These are phyloP conservation scores for Rossbeevera mucosa DNA, from an alignment of 768 basidiomycete species.

Conservation along the genomic window DNA sequence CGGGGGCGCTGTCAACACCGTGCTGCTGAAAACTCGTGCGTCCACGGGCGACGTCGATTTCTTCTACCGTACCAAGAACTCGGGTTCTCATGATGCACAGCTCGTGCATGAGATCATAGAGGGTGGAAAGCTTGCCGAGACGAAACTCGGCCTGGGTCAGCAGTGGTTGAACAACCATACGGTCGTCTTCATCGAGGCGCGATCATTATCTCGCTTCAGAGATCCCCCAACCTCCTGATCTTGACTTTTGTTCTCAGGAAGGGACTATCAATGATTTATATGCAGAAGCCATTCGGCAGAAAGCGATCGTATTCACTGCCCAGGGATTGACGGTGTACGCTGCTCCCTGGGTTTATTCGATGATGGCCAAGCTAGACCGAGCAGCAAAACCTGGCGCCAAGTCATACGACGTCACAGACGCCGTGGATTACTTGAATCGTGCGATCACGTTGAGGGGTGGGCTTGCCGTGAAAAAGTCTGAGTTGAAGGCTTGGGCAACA, in stretches of 20 bases:
- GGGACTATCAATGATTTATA: neutral
- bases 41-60: conserved; percentile 11
- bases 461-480: conserved; percentile 3
- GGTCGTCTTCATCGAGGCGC: conserved; percentile 4
- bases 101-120: neutral
- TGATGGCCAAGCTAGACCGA: conserved; percentile 11
- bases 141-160: neutral
- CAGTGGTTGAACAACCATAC: conserved; percentile 14
- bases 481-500: conserved; percentile 1
- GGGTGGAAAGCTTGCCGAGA: conserved; percentile 1
- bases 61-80: conserved; percentile 6
- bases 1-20: conserved; percentile 10
- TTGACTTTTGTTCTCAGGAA: neutral
- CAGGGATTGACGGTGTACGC: conserved; percentile 11
- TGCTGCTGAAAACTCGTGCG: conserved; percentile 3
- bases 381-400: conserved; percentile 4
- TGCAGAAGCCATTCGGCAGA: conserved; percentile 1
- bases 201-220: neutral
- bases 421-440: conserved; percentile 6
- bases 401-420: conserved; percentile 7
- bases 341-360: conserved; percentile 6
- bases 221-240: neutral
- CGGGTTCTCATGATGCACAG: neutral
- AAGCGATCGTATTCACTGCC: conserved; percentile 2
- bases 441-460: neutral